Conservation (phyloP, 306 rosid species). For the Corylus avellana region DNA sequence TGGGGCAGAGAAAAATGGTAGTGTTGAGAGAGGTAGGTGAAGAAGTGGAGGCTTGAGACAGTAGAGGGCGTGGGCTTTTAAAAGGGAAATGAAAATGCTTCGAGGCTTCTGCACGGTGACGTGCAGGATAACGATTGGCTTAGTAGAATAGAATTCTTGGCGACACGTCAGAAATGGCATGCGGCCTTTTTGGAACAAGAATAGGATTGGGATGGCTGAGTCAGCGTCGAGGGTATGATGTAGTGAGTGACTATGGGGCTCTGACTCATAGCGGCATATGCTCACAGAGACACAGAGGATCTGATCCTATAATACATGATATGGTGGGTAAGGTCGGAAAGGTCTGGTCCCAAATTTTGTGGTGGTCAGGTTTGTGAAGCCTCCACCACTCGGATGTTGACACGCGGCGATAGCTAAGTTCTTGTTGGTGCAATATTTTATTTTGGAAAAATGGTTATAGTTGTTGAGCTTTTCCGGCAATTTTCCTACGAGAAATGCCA, state of each 20-base stretch:
- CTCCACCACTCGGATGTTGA: not conserved
- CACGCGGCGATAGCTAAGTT: conserved; percentile 4
- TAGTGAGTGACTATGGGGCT: not conserved
- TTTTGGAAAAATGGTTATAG: too few species aligned
- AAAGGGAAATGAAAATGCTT: not conserved
- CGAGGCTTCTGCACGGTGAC: not conserved
- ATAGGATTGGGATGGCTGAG: conserved; percentile 11
- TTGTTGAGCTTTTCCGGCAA: too few species aligned
- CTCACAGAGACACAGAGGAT: not conserved
- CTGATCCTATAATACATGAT: not conserved
- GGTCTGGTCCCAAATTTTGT: not conserved
- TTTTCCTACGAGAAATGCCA: too few species aligned
- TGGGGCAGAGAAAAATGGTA: not conserved
- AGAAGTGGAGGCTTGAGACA: not conserved
- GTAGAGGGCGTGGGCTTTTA: conserved; percentile 4
- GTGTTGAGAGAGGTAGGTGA: not conserved
- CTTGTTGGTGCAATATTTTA: too few species aligned
- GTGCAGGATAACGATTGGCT: conserved; percentile 33
- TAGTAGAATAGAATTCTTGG: conserved; percentile 8
- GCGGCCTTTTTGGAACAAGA: not conserved
- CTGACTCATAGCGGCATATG: not conserved
- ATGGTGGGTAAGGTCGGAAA: not conserved
- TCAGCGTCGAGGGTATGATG: not conserved
- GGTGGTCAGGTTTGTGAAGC: conserved; percentile 3
- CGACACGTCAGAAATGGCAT: conserved; percentile 32